Evolutionary conservation across 2,329 filamentous ascomycete species (phyloP).

Genomic region (Calonectria hawksworthii): DNA sequence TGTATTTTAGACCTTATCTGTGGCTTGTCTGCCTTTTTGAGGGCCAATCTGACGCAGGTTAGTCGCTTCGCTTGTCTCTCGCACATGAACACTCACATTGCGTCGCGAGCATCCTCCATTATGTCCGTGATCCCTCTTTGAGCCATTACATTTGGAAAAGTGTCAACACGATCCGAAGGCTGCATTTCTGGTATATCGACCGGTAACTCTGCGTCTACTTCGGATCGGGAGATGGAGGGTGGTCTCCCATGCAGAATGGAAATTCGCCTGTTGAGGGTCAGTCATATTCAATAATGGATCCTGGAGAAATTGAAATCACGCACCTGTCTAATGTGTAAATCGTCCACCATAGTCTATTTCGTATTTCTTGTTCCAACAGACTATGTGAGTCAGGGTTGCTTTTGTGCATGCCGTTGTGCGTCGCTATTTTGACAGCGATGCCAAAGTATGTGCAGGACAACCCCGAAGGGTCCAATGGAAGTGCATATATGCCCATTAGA

Average conservation of each 20-base stretch:
- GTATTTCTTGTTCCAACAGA: slow-evolving; percentile 20
- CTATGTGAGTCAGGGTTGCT: not conserved
- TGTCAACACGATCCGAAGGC: slow-evolving; percentile 29
- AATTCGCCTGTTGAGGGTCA: slow-evolving; percentile 31
- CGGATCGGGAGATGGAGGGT: slow-evolving; percentile 31
- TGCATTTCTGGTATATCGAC: slow-evolving; percentile 32
- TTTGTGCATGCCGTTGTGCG: slow-evolving; percentile 34
- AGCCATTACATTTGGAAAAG: slow-evolving; percentile 37
- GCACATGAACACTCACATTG: slow-evolving; percentile 18
- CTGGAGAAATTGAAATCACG: not conserved
- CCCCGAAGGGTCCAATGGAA: slow-evolving; percentile 37
- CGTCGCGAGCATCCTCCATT: slow-evolving; percentile 40
- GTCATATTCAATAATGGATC: not conserved
- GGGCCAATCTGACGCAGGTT: slow-evolving; percentile 14
- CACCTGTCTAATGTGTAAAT: slow-evolving; percentile 39
- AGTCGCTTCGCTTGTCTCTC: not conserved
- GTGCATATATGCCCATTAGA: slow-evolving; percentile 36
- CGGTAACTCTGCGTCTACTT: slow-evolving; percentile 29
- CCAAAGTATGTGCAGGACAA: slow-evolving; percentile 42
- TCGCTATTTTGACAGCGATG: slow-evolving; percentile 39
- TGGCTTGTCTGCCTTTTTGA: slow-evolving; percentile 27
- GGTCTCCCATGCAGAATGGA: slow-evolving; percentile 39
- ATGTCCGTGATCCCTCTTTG: slow-evolving; percentile 35
- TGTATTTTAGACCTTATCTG: slow-evolving; percentile 9
- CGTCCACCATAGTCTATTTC: slow-evolving; percentile 44